phyloP scores from a whole-genome alignment of 208 protist genomes.

The Trypanosoma congolense region DNA sequence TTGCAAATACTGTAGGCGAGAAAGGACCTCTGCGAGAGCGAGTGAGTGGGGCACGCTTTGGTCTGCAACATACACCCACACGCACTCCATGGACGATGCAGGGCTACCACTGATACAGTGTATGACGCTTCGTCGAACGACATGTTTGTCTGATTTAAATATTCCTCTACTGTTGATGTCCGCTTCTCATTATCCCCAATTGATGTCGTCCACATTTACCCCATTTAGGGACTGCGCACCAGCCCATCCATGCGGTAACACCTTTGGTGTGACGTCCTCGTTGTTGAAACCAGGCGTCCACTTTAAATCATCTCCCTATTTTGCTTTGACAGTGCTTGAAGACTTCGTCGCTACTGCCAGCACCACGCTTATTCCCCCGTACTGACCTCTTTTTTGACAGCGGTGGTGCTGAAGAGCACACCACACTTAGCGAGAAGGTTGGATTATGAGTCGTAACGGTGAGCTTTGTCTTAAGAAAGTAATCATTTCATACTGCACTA shows the following conservation, averaged over 20 bases:
- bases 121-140: neutral
- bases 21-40: constrained; percentile 38
- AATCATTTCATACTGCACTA: constrained; percentile 76
- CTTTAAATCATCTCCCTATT: too few relatives aligned
- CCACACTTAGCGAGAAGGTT: neutral
- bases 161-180: too few relatives aligned
- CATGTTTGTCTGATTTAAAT: too few relatives aligned
- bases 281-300: too few relatives aligned
- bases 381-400: neutral
- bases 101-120: constrained; percentile 1
- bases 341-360: too few relatives aligned
- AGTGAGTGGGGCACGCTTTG: constrained; percentile 45
- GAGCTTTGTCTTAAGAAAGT: constrained; percentile 76
- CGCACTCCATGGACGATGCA: constrained; percentile 65
- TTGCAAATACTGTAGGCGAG: constrained; percentile 30
- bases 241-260: too few relatives aligned
- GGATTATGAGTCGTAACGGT: constrained; percentile 71
- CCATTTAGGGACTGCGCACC: too few relatives aligned
- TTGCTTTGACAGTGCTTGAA: too few relatives aligned
- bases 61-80: constrained; percentile 54
- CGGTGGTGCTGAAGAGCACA: neutral
- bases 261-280: too few relatives aligned
- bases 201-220: too few relatives aligned
- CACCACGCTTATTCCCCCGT: too few relatives aligned
- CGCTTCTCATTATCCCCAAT: too few relatives aligned